Base-by-base conservation (phyloP, 2,329 filamentous ascomycete genomes). In the Ophiosphaerella narmari region DNA sequence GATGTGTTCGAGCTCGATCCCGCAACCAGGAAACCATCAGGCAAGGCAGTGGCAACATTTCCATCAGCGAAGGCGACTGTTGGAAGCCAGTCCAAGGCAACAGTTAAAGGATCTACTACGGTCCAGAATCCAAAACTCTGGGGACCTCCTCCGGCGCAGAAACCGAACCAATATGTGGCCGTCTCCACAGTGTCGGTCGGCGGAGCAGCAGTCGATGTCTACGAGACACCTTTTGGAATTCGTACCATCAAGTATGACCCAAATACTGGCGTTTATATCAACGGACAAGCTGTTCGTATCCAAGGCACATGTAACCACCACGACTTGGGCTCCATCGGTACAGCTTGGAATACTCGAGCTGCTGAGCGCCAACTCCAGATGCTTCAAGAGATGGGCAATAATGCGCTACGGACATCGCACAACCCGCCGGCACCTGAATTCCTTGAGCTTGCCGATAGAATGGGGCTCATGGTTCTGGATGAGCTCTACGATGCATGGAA, bases 401-500 rank as follows among this genome's bases (percentile, higher is more conserved):
- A 83, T 53, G 76, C 78, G 0, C 71, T 83, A 8, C 74, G 80
- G 1, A 82, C 77, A 29, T 76, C 80, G 2, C 81, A 84, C 60
- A 83, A 83, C 60, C 80, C 80, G 1, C 80, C 81, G 0, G 79
- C 80, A 0, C 73, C 78, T 0, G 80, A 82, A 47, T 65, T 82
- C 0, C 71, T 83, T 1, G 75, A 81, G 5, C 57, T 83, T 2
- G 74, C 80, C 1, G 81, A 84, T 57, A 62, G 67, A 1, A 65
- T 79, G 62, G 80, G 80, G 0, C 75, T 83, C 49, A 40, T 83
- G 3, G 77, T 83, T 3, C 63, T 83, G 33, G 78, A 82, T 53
- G 81, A 84, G 65, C 77, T 81, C 14, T 83, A 83, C 54, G 81
- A 83, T 60, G 67, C 61, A 7, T 84, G 81, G 81, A 57, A 71